Evolutionary conservation across 2,329 filamentous ascomycete species (phyloP).

Genomic region (Neocucurbitaria cava): DNA sequence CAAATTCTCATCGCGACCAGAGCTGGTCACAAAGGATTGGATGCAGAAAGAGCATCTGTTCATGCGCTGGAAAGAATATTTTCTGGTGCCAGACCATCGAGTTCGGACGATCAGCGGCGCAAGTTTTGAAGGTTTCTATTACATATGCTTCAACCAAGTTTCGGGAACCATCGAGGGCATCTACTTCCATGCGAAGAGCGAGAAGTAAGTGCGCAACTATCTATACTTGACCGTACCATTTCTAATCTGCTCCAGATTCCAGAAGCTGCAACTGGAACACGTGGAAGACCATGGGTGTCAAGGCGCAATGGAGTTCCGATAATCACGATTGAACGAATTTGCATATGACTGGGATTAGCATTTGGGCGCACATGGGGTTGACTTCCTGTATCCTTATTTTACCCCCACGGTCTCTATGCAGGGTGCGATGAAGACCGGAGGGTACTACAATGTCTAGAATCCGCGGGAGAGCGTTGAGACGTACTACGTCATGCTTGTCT

Average conservation of each 20-base stretch:
- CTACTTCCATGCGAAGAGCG: slow-evolving; percentile 97
- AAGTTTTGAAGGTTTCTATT: slow-evolving; percentile 98
- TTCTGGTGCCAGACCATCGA: slow-evolving; percentile 92
- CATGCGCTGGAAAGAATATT: slow-evolving; percentile 99
- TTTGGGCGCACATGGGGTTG: slow-evolving; percentile 34
- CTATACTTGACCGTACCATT: not conserved
- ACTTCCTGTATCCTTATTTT: slow-evolving; percentile 38
- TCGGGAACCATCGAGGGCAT: slow-evolving; percentile 88
- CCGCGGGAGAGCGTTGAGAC: slow-evolving; percentile 10
- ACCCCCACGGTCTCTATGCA: slow-evolving; percentile 34
- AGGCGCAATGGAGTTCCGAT: slow-evolving; percentile 87
- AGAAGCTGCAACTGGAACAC: slow-evolving; percentile 90
- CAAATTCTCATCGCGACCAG: slow-evolving; percentile 65
- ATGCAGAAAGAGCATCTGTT: slow-evolving; percentile 88
- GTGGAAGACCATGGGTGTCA: slow-evolving; percentile 85
- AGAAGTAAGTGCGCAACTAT: slow-evolving; percentile 75
- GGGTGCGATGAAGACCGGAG: slow-evolving; percentile 33
- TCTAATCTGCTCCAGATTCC: slow-evolving; percentile 68
- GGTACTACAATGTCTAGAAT: slow-evolving; percentile 21
- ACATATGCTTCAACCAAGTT: slow-evolving; percentile 97
- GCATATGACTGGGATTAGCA: slow-evolving; percentile 34
- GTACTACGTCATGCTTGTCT: slow-evolving; percentile 21
- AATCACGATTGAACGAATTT: slow-evolving; percentile 51
- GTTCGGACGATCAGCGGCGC: slow-evolving; percentile 91
- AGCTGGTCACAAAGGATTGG: slow-evolving; percentile 70